Evolutionary conservation across 2,329 filamentous ascomycete genomes (phyloP).

Genomic region (Aspergillus puulaauensis): DNA sequence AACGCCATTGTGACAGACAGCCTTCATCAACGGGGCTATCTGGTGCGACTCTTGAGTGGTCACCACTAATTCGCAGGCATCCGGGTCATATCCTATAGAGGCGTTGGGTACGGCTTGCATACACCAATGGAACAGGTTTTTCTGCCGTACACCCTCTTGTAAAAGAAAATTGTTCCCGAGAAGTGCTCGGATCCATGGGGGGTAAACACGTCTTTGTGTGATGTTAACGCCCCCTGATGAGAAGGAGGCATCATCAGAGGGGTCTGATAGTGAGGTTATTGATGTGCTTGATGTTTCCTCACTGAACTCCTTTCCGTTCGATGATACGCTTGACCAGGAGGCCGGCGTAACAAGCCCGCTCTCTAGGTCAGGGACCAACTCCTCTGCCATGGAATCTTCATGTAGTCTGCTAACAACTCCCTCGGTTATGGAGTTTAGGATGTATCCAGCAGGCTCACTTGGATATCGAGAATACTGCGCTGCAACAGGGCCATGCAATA

Average conservation of each 20-base stretch:
- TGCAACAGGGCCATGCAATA: constrained; percentile 88
- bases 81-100: not conserved
- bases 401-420: constrained; percentile 77
- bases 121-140: constrained; percentile 14
- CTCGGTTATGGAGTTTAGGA: constrained; percentile 82
- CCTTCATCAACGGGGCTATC: not conserved
- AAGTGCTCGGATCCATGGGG: constrained; percentile 14
- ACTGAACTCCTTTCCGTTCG: constrained; percentile 2
- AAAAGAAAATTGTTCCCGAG: constrained; percentile 8
- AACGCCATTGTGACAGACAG: constrained; percentile 9
- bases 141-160: constrained; percentile 3
- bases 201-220: not conserved
- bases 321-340: constrained; percentile 61
- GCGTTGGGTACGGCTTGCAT: constrained; percentile 4
- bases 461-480: constrained; percentile 81
- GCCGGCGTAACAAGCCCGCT: constrained; percentile 52
- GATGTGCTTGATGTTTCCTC: constrained; percentile 11
- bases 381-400: constrained; percentile 65
- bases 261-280: constrained; percentile 13
- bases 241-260: constrained; percentile 1
- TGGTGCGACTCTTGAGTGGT: not conserved
- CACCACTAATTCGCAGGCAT: constrained; percentile 7
- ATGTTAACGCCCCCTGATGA: not conserved
- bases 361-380: constrained; percentile 47
- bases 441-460: constrained; percentile 89